phyloP scores from a whole-genome alignment of 2,329 filamentous ascomycete genomes.

The Alternaria tenuissima region DNA sequence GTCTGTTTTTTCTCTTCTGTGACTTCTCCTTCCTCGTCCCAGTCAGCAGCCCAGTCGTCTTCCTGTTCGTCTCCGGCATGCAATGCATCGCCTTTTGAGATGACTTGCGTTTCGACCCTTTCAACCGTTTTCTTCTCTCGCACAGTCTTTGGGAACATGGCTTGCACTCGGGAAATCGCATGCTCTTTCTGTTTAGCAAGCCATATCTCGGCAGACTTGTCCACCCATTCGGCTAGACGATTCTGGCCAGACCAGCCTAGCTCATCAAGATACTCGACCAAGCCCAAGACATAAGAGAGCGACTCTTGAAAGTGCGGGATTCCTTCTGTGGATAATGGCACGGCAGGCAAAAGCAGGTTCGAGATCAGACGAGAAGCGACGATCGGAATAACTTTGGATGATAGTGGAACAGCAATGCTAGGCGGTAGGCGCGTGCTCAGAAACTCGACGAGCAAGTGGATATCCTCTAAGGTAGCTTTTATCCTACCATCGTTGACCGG shows the following conservation, averaged over 20 bases:
- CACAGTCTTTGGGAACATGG: conserved; percentile 71
- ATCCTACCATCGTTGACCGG: conserved; percentile 39
- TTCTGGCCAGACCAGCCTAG: conserved; percentile 69
- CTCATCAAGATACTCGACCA: conserved; percentile 70
- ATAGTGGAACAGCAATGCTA: conserved; percentile 63
- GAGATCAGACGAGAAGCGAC: conserved; percentile 73
- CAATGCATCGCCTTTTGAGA: conserved; percentile 74
- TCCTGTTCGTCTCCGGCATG: conserved; percentile 61
- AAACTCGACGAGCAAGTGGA: conserved; percentile 57
- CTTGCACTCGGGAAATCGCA: conserved; percentile 77
- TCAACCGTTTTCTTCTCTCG: conserved; percentile 76
- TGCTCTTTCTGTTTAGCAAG: conserved; percentile 82
- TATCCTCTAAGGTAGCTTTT: conserved; percentile 41
- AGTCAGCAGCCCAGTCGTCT: conserved; percentile 83
- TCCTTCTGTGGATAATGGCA: conserved; percentile 77
- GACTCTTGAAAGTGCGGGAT: conserved; percentile 76
- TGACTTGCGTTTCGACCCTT: conserved; percentile 81
- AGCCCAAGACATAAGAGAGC: conserved; percentile 69
- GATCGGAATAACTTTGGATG: conserved; percentile 73
- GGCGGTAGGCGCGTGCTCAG: conserved; percentile 60
- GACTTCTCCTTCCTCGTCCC: conserved; percentile 65
- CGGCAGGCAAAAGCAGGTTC: conserved; percentile 76
- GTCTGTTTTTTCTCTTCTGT: conserved; percentile 25
- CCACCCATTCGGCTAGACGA: conserved; percentile 80
- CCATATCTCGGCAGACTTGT: conserved; percentile 83